Base-by-base conservation (phyloP, 164 flowering plant genomes). In the Platanus orientalis region DNA sequence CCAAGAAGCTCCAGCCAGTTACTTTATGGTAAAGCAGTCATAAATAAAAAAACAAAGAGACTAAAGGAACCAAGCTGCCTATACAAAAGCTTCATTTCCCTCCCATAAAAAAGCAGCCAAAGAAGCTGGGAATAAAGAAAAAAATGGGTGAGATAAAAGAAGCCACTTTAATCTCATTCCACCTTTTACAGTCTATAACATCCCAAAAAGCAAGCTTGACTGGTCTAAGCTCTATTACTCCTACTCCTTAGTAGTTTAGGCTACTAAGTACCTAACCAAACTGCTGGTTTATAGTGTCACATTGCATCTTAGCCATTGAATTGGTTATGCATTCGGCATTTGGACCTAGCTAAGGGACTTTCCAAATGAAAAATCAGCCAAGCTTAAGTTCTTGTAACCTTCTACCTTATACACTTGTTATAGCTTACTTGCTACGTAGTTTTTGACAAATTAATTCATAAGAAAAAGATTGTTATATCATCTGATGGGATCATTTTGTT, bases 61-160 rank as follows among this genome's bases (percentile, higher is more conserved):
- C 67, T 69, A 67, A 78, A 65, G 68, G 75, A 71, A 70, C 68
- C 75, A 69, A 63, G 49, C 49, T 58, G 57, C 30, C 34, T 44
- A 64, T 56, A 65, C 29, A 54, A 72, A 69, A 68, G 71, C 60
- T 62, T 40, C 54, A 40, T 39, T 44, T 48, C 60, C 29, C 65
- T 44, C 44, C 20, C 45, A 49, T 52, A n/a, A n/a, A 66, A 76
- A 77, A 73, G 78, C 69, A 62, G 55, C 63, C 34, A 71, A 70
- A 65, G 72, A 55, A 57, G 69, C 68, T 61, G 48, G 69, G 80
- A 79, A 79, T 79, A 79, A 79, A 79, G 83, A 68, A 20, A 61
- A 45, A 20, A 20, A 20, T 16, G 20, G 23, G 13, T 14, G 40
- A 54, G 42, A 58, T 23, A 40, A 67, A 67, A 64, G 71, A 60